phyloP scores from a whole-genome alignment of 331 rosid genomes.

The Prunus yedoensis region DNA sequence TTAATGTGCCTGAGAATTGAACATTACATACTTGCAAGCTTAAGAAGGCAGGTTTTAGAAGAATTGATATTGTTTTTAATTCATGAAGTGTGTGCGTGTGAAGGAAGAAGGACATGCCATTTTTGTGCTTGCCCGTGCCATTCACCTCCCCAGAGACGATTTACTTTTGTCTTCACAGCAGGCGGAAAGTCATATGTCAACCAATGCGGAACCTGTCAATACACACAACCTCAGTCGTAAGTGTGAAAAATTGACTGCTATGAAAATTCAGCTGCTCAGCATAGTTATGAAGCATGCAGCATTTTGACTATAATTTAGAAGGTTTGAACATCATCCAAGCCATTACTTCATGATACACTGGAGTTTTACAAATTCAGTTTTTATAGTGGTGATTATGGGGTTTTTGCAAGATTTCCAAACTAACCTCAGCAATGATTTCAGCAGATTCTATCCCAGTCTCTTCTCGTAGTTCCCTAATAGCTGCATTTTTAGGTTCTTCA shows the following conservation, averaged over 20 bases:
- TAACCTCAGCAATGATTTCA: no score
- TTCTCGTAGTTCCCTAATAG: no score
- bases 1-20: no score
- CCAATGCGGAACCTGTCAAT: slow-evolving; percentile 70
- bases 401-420: no score
- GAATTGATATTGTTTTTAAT: no score
- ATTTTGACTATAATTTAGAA: not conserved
- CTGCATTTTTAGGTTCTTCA: no score
- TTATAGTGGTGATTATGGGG: not conserved
- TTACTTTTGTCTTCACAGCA: slow-evolving; percentile 89
- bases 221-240: slow-evolving; percentile 28
- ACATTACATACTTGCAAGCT: not conserved
- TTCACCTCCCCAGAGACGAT: slow-evolving; percentile 98
- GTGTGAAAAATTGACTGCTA: not conserved
- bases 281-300: not conserved
- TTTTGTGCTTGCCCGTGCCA: slow-evolving; percentile 99
- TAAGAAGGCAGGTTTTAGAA: not conserved
- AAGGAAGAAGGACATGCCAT: slow-evolving; percentile 52
- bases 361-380: not conserved
- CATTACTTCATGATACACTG: not conserved
- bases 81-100: not conserved
- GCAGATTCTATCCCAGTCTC: no score
- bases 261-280: not conserved
- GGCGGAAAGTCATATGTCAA: slow-evolving; percentile 97
- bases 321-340: not conserved